Base-by-base conservation (phyloP, 1,139 yeast species). In the Geotrichum carabidarum region DNA sequence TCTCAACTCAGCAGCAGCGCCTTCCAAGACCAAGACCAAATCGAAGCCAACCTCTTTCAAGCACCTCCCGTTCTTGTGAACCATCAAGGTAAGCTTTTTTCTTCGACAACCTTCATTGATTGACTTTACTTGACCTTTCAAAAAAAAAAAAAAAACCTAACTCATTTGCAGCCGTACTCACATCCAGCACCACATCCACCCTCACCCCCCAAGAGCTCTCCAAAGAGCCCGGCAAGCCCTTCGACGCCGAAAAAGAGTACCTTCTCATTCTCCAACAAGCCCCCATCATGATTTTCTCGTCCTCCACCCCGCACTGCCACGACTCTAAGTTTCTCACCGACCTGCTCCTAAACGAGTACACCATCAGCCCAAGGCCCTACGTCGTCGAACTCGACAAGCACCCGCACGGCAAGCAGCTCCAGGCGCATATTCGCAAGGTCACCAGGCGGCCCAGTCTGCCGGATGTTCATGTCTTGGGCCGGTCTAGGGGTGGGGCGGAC, bases 371-470 rank as follows among this genome's bases (percentile, higher is more conserved):
- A 1, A 73, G 75, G 43, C 91, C 89, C 4, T 68, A 76, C 11
- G 78, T 87, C 48, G 89, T 91, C 31, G 98, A 93, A 67, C 77
- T 93, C 54, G 98, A 93, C 70, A 77, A 75, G 65, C 95, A 90
- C 68, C 77, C 78, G 48, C 78, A 84, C 58, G 91, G 90, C 48
- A 65, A 69, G 7, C 87, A 81, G 43, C 80, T 91, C 61, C 98
- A 91, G 73, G 84, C 78, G 46, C 93, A 95, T 59, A 77, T 93
- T 63, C 74, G 71, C 51, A 81, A 82, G 64, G 72, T 87, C 59
- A 86, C 95, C 35, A 96, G 96, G 58, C 96, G 94, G 71, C 78
- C 80, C 65, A 89, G 98, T 32, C 98, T 93, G 56, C 99, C 99
- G 59, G 91, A 88, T 71, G 82, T 93, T 60, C 86, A 86, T 72